Percentiles rank a stretch among this genome's conserved stretches.
phyloP scores from a whole-genome alignment of 2,329 filamentous ascomycete genomes.

The Pseudocercospora cruenta region DNA sequence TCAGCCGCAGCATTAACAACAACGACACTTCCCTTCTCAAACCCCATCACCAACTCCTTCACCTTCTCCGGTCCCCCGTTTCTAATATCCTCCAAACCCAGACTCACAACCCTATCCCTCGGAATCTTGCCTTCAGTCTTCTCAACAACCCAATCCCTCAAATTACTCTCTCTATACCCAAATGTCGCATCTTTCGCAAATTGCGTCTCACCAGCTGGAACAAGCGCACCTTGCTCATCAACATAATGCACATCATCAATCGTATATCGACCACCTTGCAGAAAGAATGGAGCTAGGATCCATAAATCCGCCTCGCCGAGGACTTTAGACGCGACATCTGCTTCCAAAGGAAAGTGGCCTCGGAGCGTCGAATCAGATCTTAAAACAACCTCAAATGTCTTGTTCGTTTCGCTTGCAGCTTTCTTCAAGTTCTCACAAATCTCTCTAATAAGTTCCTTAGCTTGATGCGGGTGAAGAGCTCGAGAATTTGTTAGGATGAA shows the following conservation, averaged over 20 bases:
- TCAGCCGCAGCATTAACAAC: slow-evolving; percentile 59
- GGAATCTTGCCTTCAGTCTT: slow-evolving; percentile 53
- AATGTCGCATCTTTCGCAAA: slow-evolving; percentile 63
- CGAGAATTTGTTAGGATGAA: slow-evolving; percentile 65
- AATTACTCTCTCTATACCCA: slow-evolving; percentile 59
- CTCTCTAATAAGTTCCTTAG: slow-evolving; percentile 52
- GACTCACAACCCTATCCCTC: slow-evolving; percentile 46
- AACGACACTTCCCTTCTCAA: slow-evolving; percentile 48
- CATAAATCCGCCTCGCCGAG: slow-evolving; percentile 57
- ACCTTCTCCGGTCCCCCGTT: slow-evolving; percentile 50
- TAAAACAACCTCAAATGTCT: slow-evolving; percentile 59
- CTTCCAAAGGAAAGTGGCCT: slow-evolving; percentile 61
- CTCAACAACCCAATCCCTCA: slow-evolving; percentile 58
- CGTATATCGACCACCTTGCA: slow-evolving; percentile 61
- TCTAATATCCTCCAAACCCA: slow-evolving; percentile 55
- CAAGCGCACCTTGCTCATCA: slow-evolving; percentile 52
- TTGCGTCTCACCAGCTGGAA: slow-evolving; percentile 58
- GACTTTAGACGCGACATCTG: slow-evolving; percentile 55
- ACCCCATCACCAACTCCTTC: slow-evolving; percentile 44
- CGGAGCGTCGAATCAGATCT: slow-evolving; percentile 61
- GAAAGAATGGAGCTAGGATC: slow-evolving; percentile 62
- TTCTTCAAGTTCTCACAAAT: slow-evolving; percentile 56
- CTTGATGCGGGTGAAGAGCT: slow-evolving; percentile 55
- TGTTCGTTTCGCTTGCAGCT: slow-evolving; percentile 47
- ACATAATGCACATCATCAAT: slow-evolving; percentile 63